A percentile compares a stretch with the other conserved stretches of the same genome.
These are phyloP conservation scores for Mycocentrospora acerina DNA, from an alignment of 2,329 filamentous ascomycete species.

Conservation along the genomic window DNA sequence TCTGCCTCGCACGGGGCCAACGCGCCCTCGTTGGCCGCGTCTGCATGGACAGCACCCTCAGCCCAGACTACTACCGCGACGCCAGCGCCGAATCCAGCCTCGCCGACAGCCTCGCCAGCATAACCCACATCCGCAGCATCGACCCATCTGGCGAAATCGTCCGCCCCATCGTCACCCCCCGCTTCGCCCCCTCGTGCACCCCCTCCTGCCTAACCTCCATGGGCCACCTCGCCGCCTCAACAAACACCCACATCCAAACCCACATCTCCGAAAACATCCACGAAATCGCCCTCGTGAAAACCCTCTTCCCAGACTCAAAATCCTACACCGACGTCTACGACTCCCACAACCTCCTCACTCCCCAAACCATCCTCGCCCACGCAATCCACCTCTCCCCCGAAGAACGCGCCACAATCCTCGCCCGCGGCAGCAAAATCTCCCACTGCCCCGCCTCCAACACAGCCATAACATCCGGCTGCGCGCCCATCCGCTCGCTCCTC, in stretches of 20 bases:
- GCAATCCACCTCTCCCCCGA: slow-evolving; percentile 71
- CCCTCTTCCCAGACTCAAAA: slow-evolving; percentile 64
- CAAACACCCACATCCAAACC: slow-evolving; percentile 74
- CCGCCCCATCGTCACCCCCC: slow-evolving; percentile 75
- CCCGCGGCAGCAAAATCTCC: slow-evolving; percentile 65
- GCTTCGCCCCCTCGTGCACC: slow-evolving; percentile 61
- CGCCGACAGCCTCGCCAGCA: slow-evolving; percentile 44
- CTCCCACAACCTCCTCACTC: slow-evolving; percentile 64
- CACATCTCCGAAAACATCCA: slow-evolving; percentile 82
- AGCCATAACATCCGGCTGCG: slow-evolving; percentile 75
- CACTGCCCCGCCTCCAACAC: slow-evolving; percentile 91
- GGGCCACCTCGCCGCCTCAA: slow-evolving; percentile 63
- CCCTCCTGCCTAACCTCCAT: slow-evolving; percentile 60
- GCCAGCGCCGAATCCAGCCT: slow-evolving; percentile 64
- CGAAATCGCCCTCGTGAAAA: slow-evolving; percentile 70
- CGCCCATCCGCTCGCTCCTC: slow-evolving; percentile 72
- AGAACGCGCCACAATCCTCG: slow-evolving; percentile 67
- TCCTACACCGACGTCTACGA: slow-evolving; percentile 84
- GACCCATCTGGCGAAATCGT: slow-evolving; percentile 69
- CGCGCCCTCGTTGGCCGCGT: slow-evolving; percentile 87
- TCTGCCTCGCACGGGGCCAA: slow-evolving; percentile 79
- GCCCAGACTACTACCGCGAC: slow-evolving; percentile 80
- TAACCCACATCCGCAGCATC: slow-evolving; percentile 62
- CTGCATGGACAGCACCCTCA: slow-evolving; percentile 81
- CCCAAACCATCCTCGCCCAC: slow-evolving; percentile 80